Evolutionary conservation across 768 basidiomycete species (phyloP).

Genomic region (Termitomyces eurrhizus): DNA sequence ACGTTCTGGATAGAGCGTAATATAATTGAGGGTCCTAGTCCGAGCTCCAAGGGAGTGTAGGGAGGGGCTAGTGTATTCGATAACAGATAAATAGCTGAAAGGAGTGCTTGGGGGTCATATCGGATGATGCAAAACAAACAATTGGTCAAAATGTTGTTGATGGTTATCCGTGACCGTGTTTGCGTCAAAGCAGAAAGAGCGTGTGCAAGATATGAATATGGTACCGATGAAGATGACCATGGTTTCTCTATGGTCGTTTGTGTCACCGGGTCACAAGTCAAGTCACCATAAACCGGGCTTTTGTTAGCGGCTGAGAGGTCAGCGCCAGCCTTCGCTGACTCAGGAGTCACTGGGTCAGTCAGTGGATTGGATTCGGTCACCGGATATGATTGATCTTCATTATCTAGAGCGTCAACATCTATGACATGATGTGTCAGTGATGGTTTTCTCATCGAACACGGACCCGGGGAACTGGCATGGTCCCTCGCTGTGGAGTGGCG

Average conservation of each 20-base stretch:
- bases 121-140: constrained; percentile 63
- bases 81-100: constrained; percentile 76
- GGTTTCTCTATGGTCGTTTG: constrained; percentile 42
- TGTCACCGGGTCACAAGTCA: constrained; percentile 46
- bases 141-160: constrained; percentile 69
- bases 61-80: constrained; percentile 79
- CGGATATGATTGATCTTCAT: not conserved
- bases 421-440: not conserved
- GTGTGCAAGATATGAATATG: constrained; percentile 70
- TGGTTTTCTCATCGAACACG: not conserved
- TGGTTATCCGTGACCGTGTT: constrained; percentile 71
- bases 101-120: constrained; percentile 64
- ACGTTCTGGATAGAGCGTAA: constrained; percentile 69
- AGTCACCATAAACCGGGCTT: constrained; percentile 13
- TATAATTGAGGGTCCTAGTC: constrained; percentile 64
- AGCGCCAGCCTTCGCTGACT: not conserved
- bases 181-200: constrained; percentile 55
- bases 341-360: not conserved
- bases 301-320: not conserved
- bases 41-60: constrained; percentile 68
- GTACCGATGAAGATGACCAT: constrained; percentile 43
- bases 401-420: constrained; percentile 6
- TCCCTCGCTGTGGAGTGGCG: not conserved
- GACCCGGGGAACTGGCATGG: not conserved
- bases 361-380: not conserved